Conservation (phyloP, 495 filamentous ascomycete genomes). For the Aspergillus coremiiformis region DNA sequence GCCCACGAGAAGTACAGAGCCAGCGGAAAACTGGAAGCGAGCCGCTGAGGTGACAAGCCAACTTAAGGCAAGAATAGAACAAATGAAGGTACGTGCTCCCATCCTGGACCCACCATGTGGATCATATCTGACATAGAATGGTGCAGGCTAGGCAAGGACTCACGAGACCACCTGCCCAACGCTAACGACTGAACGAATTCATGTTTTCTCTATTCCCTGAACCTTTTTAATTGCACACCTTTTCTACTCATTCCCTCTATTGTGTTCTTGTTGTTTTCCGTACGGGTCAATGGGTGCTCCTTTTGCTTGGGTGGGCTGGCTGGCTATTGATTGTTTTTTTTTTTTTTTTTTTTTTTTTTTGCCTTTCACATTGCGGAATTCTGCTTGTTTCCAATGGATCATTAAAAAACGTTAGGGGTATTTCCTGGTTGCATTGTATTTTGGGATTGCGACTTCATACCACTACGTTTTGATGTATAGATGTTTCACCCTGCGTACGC, state of each 20-base stretch:
- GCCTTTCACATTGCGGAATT: not conserved
- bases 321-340: not conserved
- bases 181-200: constrained; percentile 31
- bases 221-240: constrained; percentile 8
- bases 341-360: not conserved
- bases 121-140: not conserved
- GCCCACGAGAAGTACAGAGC: constrained; percentile 36
- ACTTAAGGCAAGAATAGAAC: constrained; percentile 91
- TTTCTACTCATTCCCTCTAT: constrained; percentile 9
- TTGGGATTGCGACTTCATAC: not conserved
- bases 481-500: not conserved
- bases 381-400: not conserved
- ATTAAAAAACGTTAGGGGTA: not conserved
- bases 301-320: constrained; percentile 10
- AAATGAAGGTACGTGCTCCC: constrained; percentile 57
- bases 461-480: constrained; percentile 1
- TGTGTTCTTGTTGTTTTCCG: constrained; percentile 15
- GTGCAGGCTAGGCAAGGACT: constrained; percentile 39
- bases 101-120: not conserved
- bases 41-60: constrained; percentile 98
- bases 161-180: constrained; percentile 32
- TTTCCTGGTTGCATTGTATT: constrained; percentile 2
- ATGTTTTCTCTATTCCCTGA: constrained; percentile 16
- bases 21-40: constrained; percentile 91
- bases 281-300: constrained; percentile 7